A percentile compares a stretch with the other conserved stretches of the same genome.
Evolutionary conservation across 192 early-diverging fungal species (phyloP).

Genomic region (Thamnidium elegans): DNA sequence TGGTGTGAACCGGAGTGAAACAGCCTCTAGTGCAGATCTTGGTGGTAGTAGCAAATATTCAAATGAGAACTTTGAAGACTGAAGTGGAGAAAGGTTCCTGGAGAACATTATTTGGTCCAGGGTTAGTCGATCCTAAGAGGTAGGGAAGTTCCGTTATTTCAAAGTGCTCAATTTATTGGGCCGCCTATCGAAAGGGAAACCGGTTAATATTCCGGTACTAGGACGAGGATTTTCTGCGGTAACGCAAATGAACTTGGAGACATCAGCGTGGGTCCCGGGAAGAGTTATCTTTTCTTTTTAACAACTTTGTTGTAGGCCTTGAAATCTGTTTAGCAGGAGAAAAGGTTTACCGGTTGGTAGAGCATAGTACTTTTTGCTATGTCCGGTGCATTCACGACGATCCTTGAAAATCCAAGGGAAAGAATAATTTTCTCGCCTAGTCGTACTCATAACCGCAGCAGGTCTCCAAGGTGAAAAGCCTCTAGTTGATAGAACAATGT

Average conservation of each 20-base stretch:
- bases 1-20: conserved; percentile 62
- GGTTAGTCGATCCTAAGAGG: conserved; percentile 80
- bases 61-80: conserved; percentile 83
- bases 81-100: conserved; percentile 81
- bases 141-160: conserved; percentile 21
- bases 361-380: conserved; percentile 48
- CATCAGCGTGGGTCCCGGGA: conserved; percentile 58
- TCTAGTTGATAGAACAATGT: conserved; percentile 85
- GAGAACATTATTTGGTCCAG: conserved; percentile 68
- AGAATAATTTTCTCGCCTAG: conserved; percentile 58
- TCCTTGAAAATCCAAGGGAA: conserved; percentile 77
- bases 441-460: conserved; percentile 77
- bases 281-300: conserved; percentile 79
- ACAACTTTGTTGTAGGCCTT: conserved; percentile 44
- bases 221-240: conserved; percentile 62
- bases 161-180: conserved; percentile 10
- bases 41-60: conserved; percentile 80
- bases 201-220: conserved; percentile 77
- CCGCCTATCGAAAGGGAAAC: conserved; percentile 71
- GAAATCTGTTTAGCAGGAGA: conserved; percentile 68
- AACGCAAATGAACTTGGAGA: conserved; percentile 72
- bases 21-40: conserved; percentile 74
- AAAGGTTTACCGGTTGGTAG: conserved; percentile 49
- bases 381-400: conserved; percentile 62
- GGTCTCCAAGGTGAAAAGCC: conserved; percentile 81